Conservation (phyloP, 371 early-diverging fungal species). For the Apophysomyces variabilis region DNA sequence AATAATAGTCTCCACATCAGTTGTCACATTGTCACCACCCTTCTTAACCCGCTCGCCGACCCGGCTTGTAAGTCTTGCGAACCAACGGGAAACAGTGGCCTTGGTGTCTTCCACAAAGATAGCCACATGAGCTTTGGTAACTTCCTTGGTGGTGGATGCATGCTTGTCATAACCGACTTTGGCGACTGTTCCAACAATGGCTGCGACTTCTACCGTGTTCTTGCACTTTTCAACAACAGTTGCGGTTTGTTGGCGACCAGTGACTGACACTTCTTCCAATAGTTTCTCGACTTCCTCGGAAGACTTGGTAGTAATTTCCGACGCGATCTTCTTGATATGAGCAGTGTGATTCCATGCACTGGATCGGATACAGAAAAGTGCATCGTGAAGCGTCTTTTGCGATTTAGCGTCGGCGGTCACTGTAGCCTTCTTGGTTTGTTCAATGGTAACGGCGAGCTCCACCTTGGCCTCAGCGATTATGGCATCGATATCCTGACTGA, state of each 20-base stretch:
- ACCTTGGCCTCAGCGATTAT: slow-evolving; percentile 26
- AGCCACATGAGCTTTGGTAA: slow-evolving; percentile 4
- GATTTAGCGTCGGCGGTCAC: background rate
- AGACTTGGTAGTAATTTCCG: background rate
- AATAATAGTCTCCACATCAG: slow-evolving; percentile 33
- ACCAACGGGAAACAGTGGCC: background rate
- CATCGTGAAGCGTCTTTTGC: slow-evolving; percentile 5
- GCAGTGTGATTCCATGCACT: slow-evolving; percentile 15
- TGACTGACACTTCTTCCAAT: background rate
- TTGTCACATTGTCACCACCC: slow-evolving; percentile 33
- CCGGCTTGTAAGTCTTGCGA: slow-evolving; percentile 21
- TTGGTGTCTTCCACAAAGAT: slow-evolving; percentile 8
- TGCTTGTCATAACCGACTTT: background rate
- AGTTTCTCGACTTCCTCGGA: background rate
- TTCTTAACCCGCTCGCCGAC: slow-evolving; percentile 33
- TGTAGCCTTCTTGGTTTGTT: slow-evolving; percentile 6
- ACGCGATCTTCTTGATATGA: background rate
- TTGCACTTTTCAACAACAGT: background rate
- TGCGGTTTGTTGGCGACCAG: background rate
- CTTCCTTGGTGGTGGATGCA: background rate
- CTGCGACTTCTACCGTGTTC: background rate
- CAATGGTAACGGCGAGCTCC: slow-evolving; percentile 16
- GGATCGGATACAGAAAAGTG: slow-evolving; percentile 18
- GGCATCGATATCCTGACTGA: slow-evolving; percentile 27
- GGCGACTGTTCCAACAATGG: background rate